Conservation (phyloP, 306 rosid genomes). For the Echinosophora koreensis region DNA sequence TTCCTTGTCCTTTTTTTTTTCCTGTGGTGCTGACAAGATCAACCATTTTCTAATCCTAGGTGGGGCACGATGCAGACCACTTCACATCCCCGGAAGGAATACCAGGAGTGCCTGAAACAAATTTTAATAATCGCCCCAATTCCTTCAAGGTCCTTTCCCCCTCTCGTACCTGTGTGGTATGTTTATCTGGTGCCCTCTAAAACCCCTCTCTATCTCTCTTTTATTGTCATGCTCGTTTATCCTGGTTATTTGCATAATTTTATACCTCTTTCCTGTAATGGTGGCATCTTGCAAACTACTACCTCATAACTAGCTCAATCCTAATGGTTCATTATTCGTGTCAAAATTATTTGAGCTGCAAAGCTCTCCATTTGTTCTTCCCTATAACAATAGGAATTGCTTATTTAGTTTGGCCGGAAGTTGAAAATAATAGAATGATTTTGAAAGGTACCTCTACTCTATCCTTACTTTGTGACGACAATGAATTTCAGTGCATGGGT, state of each 20-base stretch:
- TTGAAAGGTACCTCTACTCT: no score
- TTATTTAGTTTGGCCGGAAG: slow-evolving; percentile 15
- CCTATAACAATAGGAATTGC: neutral
- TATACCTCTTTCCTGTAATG: neutral
- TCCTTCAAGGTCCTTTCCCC: slow-evolving; percentile 91
- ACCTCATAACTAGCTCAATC: neutral
- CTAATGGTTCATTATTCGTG: neutral
- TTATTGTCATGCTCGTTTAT: slow-evolving; percentile 7
- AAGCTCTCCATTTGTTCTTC: neutral
- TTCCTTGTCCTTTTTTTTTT: slow-evolving; percentile 35
- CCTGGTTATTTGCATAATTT: neutral
- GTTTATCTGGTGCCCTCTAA: slow-evolving; percentile 40
- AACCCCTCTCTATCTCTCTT: neutral
- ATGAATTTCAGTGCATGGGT: neutral
- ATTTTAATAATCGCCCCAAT: slow-evolving; percentile 94
- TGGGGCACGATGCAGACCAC: slow-evolving; percentile 79
- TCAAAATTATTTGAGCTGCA: neutral
- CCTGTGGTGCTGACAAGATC: slow-evolving; percentile 23
- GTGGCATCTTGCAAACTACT: neutral
- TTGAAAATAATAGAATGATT: neutral
- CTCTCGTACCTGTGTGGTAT: slow-evolving; percentile 80
- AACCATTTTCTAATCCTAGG: slow-evolving; percentile 57
- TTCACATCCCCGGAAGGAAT: slow-evolving; percentile 93
- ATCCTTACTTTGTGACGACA: no score
- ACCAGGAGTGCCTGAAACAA: slow-evolving; percentile 91